Percentiles rank a stretch among this genome's conserved stretches.
These are phyloP conservation scores for Syncephalastrum racemosum DNA, from an alignment of 371 early-diverging fungal species.

Conservation along the genomic window DNA sequence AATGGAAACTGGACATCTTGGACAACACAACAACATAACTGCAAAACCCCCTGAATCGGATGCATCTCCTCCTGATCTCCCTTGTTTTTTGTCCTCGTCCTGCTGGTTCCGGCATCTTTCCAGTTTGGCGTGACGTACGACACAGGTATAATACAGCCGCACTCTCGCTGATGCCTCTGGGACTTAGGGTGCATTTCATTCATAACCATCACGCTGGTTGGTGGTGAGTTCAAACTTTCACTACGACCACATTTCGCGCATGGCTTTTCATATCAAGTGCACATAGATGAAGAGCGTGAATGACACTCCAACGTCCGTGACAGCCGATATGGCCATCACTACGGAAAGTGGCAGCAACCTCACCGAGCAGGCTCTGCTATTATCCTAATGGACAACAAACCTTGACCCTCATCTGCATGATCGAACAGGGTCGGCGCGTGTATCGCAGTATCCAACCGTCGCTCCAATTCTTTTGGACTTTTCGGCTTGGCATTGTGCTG, in stretches of 20 bases:
- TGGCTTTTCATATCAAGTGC: too few relatives aligned
- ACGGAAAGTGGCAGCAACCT: conserved; percentile 95
- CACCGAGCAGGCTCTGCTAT: conserved; percentile 92
- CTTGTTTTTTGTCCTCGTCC: conserved; percentile 33
- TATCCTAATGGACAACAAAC: conserved; percentile 85
- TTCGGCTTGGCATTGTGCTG: conserved; percentile 41
- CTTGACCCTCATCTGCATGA: conserved; percentile 84
- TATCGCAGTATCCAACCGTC: conserved; percentile 94
- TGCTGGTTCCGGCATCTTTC: conserved; percentile 71
- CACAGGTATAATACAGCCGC: conserved; percentile 45
- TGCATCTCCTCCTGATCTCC: conserved; percentile 69
- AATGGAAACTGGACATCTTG: conserved; percentile 47
- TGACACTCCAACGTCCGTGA: conserved; percentile 89
- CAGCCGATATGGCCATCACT: conserved; percentile 90
- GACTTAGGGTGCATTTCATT: too few relatives aligned
- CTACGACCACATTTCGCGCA: too few relatives aligned
- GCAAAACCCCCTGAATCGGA: conserved; percentile 71
- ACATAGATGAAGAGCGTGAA: conserved; percentile 95
- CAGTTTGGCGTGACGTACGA: conserved; percentile 37
- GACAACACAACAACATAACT: conserved; percentile 69
- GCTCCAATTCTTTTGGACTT: conserved; percentile 70
- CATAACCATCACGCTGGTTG: too few relatives aligned
- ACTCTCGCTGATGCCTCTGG: conserved; percentile 38
- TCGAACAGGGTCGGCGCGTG: conserved; percentile 84
- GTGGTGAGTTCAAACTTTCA: too few relatives aligned